phyloP scores from a whole-genome alignment of 2,329 filamentous ascomycete genomes.

The Ustilaginoidea virens region DNA sequence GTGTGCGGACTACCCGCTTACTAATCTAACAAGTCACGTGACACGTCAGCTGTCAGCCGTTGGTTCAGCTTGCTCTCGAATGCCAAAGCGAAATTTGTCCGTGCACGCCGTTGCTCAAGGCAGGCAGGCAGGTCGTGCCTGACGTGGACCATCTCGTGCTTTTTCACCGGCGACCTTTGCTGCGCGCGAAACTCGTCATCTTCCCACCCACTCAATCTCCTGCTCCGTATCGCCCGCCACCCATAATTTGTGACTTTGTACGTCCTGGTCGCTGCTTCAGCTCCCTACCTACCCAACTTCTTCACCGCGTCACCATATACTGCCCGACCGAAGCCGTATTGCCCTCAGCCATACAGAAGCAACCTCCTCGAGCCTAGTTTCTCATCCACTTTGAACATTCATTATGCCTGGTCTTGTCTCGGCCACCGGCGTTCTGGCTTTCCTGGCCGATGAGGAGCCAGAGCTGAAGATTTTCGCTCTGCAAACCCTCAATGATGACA shows the following conservation, averaged over 20 bases:
- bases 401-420: conserved; percentile 87
- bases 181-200: too few relatives aligned
- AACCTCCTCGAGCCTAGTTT: conserved; percentile 3
- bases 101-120: conserved; percentile 12
- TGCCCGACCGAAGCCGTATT: neutral
- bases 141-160: conserved; percentile 27
- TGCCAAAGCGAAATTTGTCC: conserved; percentile 2
- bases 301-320: neutral
- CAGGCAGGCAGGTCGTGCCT: conserved; percentile 29
- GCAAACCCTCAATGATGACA: conserved; percentile 88
- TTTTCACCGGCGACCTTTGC: neutral
- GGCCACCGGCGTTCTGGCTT: conserved; percentile 86
- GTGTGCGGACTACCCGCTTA: too few relatives aligned
- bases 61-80: too few relatives aligned
- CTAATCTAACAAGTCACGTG: too few relatives aligned
- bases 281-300: neutral
- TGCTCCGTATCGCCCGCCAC: too few relatives aligned
- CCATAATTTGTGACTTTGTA: too few relatives aligned
- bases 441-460: conserved; percentile 84
- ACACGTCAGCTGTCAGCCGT: too few relatives aligned
- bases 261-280: too few relatives aligned
- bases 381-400: neutral
- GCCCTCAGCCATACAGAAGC: neutral
- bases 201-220: too few relatives aligned
- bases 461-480: conserved; percentile 92